phyloP scores from a whole-genome alignment of 306 rosid genomes.

The Gastrolobium bilobum region DNA sequence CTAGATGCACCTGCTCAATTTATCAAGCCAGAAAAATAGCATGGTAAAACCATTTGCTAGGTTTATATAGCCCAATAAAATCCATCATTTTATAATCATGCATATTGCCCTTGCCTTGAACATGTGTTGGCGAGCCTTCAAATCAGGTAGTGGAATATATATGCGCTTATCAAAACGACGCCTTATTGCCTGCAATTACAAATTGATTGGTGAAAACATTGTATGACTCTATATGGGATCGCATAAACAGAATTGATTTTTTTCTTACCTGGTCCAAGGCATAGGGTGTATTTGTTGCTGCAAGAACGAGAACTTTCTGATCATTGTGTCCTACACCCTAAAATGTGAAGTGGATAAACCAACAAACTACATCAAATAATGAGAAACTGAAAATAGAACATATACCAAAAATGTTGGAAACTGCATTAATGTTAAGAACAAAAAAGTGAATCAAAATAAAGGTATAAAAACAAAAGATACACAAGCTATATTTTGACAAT shows the following conservation, averaged over 20 bases:
- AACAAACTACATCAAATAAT: conserved; percentile 33
- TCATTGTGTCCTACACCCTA: conserved; percentile 98
- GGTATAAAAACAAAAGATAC: not conserved
- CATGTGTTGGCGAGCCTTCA: conserved; percentile 97
- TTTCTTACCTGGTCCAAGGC: conserved; percentile 90
- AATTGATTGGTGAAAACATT: conserved; percentile 48
- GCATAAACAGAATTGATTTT: conserved; percentile 27
- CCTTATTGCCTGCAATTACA: conserved; percentile 85
- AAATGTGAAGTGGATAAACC: conserved; percentile 30
- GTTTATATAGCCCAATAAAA: conserved; percentile 40
- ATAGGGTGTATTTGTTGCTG: conserved; percentile 98
- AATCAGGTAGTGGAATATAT: conserved; percentile 97
- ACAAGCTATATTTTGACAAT: not conserved
- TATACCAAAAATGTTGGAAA: conserved; percentile 20
- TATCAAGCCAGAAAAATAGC: conserved; percentile 38
- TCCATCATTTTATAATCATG: conserved; percentile 38
- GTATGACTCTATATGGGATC: conserved; percentile 23
- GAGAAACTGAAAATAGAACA: not conserved
- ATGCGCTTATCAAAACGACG: conserved; percentile 99
- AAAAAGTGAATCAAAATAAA: not conserved
- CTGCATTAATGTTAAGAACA: conserved; percentile 25
- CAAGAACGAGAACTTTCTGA: conserved; percentile 98
- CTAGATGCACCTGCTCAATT: conserved; percentile 90
- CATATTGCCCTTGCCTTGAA: conserved; percentile 74
- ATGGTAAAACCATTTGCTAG: conserved; percentile 34